Percentiles rank a stretch among this genome's conserved stretches.
These are phyloP conservation scores for Mallotus repandus DNA, from an alignment of 441 rosid species.

Conservation along the genomic window DNA sequence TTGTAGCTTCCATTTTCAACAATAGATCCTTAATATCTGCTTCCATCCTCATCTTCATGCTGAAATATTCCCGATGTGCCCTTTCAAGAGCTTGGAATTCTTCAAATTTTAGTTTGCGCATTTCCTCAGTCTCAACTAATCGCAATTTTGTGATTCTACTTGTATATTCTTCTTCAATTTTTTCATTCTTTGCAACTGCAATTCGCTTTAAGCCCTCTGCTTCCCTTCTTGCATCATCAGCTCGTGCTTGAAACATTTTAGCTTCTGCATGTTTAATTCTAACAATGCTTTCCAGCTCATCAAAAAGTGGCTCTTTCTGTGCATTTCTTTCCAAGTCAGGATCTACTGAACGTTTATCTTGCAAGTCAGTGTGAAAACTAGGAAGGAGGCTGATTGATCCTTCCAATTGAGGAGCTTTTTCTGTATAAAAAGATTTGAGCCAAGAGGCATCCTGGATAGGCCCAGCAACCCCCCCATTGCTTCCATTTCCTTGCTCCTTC, in stretches of 20 bases:
- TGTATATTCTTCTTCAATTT: conserved; percentile 69
- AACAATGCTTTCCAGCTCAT: conserved; percentile 86
- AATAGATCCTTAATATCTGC: conserved; percentile 81
- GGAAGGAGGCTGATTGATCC: conserved; percentile 55
- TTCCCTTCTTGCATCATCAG: conserved; percentile 88
- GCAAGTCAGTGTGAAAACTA: conserved; percentile 44
- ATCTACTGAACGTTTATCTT: conserved; percentile 47
- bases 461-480: conserved; percentile 44
- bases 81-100: conserved; percentile 65
- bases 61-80: conserved; percentile 56
- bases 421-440: conserved; percentile 59
- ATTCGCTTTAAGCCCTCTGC: conserved; percentile 87
- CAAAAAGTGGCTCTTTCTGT: conserved; percentile 63
- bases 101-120: conserved; percentile 60
- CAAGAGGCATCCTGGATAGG: conserved; percentile 56
- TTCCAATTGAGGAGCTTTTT: conserved; percentile 58
- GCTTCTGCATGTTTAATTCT: conserved; percentile 91
- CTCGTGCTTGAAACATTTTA: conserved; percentile 81
- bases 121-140: conserved; percentile 58
- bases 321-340: conserved; percentile 44
- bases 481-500: conserved; percentile 54
- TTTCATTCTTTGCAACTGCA: conserved; percentile 70
- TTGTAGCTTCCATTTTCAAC: conserved; percentile 83
- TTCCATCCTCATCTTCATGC: conserved; percentile 77
- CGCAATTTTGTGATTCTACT: conserved; percentile 62